These are phyloP conservation scores for Capsicum baccatum DNA, from an alignment of 257 asterid genomes.

Conservation along the genomic window DNA sequence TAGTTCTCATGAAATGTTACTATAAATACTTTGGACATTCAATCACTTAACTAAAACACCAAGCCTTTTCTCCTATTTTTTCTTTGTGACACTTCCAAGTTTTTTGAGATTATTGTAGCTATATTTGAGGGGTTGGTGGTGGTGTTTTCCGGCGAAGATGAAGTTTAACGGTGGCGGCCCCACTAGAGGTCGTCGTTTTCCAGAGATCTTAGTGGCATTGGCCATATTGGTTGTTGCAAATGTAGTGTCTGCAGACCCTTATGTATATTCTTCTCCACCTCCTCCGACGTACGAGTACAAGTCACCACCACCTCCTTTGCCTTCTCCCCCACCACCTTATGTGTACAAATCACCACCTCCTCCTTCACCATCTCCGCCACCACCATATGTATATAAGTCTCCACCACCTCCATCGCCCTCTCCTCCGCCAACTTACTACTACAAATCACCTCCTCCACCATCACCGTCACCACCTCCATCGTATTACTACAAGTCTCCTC, in stretches of 20 bases:
- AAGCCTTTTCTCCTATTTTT: not conserved
- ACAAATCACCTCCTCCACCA: not conserved
- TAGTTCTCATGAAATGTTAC: not conserved
- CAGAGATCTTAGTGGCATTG: slow-evolving; percentile 31
- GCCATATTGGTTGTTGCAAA: slow-evolving; percentile 27
- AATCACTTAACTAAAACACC: slow-evolving; percentile 21
- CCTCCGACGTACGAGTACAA: slow-evolving; percentile 30
- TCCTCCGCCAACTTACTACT: slow-evolving; percentile 17
- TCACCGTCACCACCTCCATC: not conserved
- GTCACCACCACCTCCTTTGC: slow-evolving; percentile 13
- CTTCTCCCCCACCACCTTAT: not conserved
- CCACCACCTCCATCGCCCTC: not conserved
- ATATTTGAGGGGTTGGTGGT: slow-evolving; percentile 23
- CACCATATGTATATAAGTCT: not conserved
- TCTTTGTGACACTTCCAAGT: not conserved
- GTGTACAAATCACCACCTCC: not conserved
- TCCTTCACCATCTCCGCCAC: not conserved
- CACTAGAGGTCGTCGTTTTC: slow-evolving; percentile 30
- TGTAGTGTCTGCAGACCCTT: slow-evolving; percentile 35
- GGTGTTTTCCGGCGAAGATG: slow-evolving; percentile 29
- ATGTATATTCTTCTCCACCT: slow-evolving; percentile 35
- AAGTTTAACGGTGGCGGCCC: slow-evolving; percentile 36
- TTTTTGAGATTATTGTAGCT: not conserved
- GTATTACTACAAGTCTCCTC: not conserved
- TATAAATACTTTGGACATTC: slow-evolving; percentile 27